phyloP scores from a whole-genome alignment of 768 basidiomycete genomes.

The Pulveroboletus sp. region DNA sequence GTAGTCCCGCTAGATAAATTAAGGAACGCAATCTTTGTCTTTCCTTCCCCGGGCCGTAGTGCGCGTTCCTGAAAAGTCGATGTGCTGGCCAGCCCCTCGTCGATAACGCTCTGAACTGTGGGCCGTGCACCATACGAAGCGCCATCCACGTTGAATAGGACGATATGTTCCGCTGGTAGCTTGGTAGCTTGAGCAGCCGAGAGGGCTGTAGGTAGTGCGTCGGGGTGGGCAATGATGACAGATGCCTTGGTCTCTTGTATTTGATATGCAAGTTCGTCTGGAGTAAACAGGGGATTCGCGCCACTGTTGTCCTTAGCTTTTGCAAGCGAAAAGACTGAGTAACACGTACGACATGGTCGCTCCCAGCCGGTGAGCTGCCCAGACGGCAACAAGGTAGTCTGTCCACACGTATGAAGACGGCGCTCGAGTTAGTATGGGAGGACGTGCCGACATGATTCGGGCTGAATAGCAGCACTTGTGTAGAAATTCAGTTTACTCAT shows the following conservation, averaged over 20 bases:
- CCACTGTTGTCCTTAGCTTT: conserved; percentile 36
- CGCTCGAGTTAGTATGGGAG: background rate
- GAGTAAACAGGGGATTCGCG: conserved; percentile 57
- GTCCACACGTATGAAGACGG: background rate
- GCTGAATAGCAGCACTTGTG: conserved; percentile 56
- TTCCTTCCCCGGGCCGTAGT: conserved; percentile 55
- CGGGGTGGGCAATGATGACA: conserved; percentile 46
- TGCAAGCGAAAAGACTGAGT: background rate
- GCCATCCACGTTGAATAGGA: conserved; percentile 35
- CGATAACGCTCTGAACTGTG: conserved; percentile 45
- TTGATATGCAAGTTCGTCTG: conserved; percentile 57
- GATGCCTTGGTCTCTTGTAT: conserved; percentile 43
- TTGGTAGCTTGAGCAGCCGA: conserved; percentile 40
- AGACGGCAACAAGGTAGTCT: conserved; percentile 55
- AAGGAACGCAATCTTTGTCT: conserved; percentile 64
- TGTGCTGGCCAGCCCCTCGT: conserved; percentile 40
- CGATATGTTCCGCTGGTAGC: conserved; percentile 40
- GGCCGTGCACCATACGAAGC: conserved; percentile 12
- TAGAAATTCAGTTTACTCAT: conserved; percentile 5
- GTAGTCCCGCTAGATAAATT: conserved; percentile 77
- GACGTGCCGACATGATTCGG: conserved; percentile 60
- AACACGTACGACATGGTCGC: conserved; percentile 51
- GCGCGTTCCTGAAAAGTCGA: conserved; percentile 45
- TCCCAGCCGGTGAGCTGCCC: conserved; percentile 54
- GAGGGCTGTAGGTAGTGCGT: conserved; percentile 38